Conservation (phyloP, 139 green algal species). For the Astrephomene gubernaculifera region DNA sequence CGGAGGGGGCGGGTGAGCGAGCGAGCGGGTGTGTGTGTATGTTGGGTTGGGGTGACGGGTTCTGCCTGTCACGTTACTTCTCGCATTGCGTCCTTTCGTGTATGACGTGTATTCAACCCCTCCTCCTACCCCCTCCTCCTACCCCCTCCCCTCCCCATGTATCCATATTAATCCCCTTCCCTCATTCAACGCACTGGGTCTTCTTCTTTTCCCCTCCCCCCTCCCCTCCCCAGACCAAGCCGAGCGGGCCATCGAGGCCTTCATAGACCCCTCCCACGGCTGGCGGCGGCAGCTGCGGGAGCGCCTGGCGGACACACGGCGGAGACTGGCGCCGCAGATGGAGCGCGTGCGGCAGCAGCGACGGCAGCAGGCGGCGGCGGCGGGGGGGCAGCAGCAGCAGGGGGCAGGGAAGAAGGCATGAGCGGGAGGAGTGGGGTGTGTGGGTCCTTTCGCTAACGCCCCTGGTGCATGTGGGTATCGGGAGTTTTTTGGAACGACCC, state of each 20-base stretch:
- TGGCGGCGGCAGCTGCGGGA: slow-evolving; percentile 13
- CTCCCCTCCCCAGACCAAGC: background rate
- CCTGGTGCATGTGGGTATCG: too few species aligned
- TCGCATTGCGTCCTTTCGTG: background rate
- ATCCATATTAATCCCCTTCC: background rate
- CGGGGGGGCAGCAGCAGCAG: background rate
- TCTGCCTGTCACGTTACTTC: too few species aligned
- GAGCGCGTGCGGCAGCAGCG: background rate
- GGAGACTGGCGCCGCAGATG: background rate
- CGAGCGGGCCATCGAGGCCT: background rate
- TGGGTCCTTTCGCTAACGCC: background rate
- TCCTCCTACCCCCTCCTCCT: background rate
- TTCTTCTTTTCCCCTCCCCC: too few species aligned
- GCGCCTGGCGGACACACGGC: background rate
- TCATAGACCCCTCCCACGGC: background rate
- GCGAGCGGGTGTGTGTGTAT: background rate
- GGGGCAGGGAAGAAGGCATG: background rate
- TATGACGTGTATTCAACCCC: background rate
- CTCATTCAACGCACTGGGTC: too few species aligned
- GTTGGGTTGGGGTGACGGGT: background rate
- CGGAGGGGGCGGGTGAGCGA: slow-evolving; percentile 5
- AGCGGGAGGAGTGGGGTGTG: background rate
- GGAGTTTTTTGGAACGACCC: too few species aligned
- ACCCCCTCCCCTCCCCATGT: background rate
- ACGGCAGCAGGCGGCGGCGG: background rate